Conservation (phyloP, 768 basidiomycete genomes). For the Psilocybe azurescens region DNA sequence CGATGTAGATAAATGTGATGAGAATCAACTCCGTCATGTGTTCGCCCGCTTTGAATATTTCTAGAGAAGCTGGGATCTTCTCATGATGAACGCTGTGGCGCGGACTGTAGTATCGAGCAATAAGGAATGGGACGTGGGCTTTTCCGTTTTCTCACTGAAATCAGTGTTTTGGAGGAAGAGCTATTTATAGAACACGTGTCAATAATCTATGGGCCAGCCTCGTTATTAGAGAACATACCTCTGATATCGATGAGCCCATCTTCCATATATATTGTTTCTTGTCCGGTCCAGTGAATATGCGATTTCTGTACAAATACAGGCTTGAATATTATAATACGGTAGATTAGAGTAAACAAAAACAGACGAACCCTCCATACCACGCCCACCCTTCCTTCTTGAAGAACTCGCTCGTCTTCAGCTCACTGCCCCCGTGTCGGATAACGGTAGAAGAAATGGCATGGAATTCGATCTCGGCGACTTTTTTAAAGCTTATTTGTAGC, state of each 20-base stretch:
- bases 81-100: neutral
- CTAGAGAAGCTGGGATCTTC: slow-evolving; percentile 20
- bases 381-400: slow-evolving; percentile 28
- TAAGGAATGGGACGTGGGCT: slow-evolving; percentile 20
- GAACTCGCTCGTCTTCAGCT: slow-evolving; percentile 20
- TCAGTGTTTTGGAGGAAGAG: slow-evolving; percentile 16
- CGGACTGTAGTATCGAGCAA: slow-evolving; percentile 18
- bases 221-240: slow-evolving; percentile 5
- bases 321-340: neutral
- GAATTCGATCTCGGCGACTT: slow-evolving; percentile 18
- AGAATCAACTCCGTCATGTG: slow-evolving; percentile 27
- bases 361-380: slow-evolving; percentile 18
- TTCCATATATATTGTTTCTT: slow-evolving; percentile 28
- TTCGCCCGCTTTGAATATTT: slow-evolving; percentile 25
- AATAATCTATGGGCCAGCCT: neutral
- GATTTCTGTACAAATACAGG: slow-evolving; percentile 16
- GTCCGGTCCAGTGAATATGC: slow-evolving; percentile 24
- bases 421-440: slow-evolving; percentile 17
- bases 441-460: slow-evolving; percentile 13
- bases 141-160: slow-evolving; percentile 9
- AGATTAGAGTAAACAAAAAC: neutral
- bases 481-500: slow-evolving; percentile 10
- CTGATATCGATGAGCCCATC: slow-evolving; percentile 16
- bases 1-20: slow-evolving; percentile 30
- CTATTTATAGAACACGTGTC: neutral